phyloP scores from a whole-genome alignment of 2,329 filamentous ascomycete species.

The Epichloe coenophiala region DNA sequence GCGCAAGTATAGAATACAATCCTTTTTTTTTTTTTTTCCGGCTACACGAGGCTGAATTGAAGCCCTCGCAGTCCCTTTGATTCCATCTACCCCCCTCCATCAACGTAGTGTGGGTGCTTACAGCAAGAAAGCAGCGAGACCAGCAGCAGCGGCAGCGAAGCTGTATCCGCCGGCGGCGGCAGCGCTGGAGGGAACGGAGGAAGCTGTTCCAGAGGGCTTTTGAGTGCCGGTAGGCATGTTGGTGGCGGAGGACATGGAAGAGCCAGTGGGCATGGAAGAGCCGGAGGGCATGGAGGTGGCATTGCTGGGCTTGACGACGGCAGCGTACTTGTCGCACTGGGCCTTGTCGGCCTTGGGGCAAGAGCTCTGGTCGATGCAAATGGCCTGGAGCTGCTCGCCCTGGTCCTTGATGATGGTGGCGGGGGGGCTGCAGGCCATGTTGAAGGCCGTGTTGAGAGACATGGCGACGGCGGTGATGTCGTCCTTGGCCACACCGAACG shows the following conservation, averaged over 20 bases:
- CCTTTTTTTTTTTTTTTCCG: no score
- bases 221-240: no score
- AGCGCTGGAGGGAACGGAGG: conserved; percentile 10
- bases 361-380: conserved; percentile 33
- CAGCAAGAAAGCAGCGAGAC: conserved; percentile 13
- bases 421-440: conserved; percentile 34
- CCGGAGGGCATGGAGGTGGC: conserved; percentile 8
- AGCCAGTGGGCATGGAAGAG: not conserved
- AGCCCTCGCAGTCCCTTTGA: no score
- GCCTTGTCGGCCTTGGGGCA: conserved; percentile 34
- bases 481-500: conserved; percentile 42
- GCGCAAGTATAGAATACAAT: no score
- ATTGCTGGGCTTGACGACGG: conserved; percentile 12
- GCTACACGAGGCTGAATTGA: no score
- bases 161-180: conserved; percentile 14
- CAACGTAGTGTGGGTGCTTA: not conserved
- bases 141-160: conserved; percentile 15
- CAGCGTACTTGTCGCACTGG: conserved; percentile 31
- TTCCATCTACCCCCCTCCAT: no score
- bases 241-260: not conserved
- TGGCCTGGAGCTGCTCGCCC: conserved; percentile 35
- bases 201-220: not conserved
- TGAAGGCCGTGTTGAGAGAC: conserved; percentile 37
- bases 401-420: conserved; percentile 30
- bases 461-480: conserved; percentile 36